Conservation (phyloP, 768 basidiomycete genomes). For the Mrakia hoshinonis region DNA sequence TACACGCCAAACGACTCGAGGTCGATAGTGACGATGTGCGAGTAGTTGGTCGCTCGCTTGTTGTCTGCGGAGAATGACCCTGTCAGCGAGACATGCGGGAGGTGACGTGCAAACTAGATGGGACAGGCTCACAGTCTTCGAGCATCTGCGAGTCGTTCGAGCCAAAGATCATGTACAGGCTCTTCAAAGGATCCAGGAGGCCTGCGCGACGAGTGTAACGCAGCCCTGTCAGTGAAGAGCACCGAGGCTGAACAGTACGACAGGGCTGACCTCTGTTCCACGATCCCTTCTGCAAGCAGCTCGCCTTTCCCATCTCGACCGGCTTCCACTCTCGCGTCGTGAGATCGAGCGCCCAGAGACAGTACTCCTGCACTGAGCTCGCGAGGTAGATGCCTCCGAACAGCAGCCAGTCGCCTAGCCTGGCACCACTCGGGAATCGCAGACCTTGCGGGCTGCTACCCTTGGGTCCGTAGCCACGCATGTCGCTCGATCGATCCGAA, state of each 20-base stretch:
- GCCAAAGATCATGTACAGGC: constrained; percentile 83
- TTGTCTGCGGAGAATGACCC: constrained; percentile 46
- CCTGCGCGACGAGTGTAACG: background rate
- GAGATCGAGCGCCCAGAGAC: constrained; percentile 94
- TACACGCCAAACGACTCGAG: constrained; percentile 95
- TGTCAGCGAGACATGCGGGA: background rate
- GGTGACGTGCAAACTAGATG: background rate
- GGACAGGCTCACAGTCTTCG: constrained; percentile 34
- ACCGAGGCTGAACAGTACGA: background rate
- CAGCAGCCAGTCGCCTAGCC: constrained; percentile 74
- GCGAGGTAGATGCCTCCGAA: constrained; percentile 94
- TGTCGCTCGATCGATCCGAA: constrained; percentile 66
- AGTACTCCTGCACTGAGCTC: constrained; percentile 81
- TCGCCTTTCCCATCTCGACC: constrained; percentile 32
- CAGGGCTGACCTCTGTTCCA: constrained; percentile 67
- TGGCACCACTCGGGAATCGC: constrained; percentile 89
- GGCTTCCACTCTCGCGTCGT: constrained; percentile 34
- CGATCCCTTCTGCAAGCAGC: constrained; percentile 47
- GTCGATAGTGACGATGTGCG: constrained; percentile 81
- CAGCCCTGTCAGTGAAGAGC: too few species aligned
- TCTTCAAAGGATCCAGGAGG: constrained; percentile 38
- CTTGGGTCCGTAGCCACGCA: constrained; percentile 57
- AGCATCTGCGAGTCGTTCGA: constrained; percentile 50
- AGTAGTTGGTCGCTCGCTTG: constrained; percentile 82
- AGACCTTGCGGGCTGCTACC: constrained; percentile 64